phyloP scores from a whole-genome alignment of 2,329 filamentous ascomycete genomes.

The Exophiala mesophila region DNA sequence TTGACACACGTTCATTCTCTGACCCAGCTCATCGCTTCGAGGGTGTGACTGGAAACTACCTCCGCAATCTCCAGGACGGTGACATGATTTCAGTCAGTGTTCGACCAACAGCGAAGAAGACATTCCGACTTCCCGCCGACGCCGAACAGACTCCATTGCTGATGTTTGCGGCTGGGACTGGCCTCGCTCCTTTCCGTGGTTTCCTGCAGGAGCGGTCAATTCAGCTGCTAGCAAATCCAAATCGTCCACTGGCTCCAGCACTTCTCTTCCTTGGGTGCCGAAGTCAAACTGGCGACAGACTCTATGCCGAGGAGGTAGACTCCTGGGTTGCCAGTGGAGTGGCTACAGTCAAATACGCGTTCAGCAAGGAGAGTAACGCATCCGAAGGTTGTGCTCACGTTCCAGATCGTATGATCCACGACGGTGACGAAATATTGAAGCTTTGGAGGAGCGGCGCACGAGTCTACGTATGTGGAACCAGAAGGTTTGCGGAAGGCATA shows the following conservation, averaged over 20 bases:
- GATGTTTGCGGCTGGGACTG: conserved; percentile 50
- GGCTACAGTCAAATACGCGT: conserved; percentile 59
- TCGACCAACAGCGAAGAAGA: conserved; percentile 27
- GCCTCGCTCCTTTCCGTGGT: conserved; percentile 45
- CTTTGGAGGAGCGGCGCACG: conserved; percentile 49
- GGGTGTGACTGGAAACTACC: conserved; percentile 65
- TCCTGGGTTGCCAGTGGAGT: conserved; percentile 57
- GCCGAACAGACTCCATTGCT: conserved; percentile 44
- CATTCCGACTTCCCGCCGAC: conserved; percentile 44
- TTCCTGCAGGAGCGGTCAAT: conserved; percentile 38
- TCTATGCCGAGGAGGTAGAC: conserved; percentile 51
- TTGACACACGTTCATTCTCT: conserved; percentile 50
- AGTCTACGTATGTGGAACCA: conserved; percentile 61
- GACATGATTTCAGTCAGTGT: conserved; percentile 33
- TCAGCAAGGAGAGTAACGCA: conserved; percentile 45
- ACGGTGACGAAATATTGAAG: conserved; percentile 41
- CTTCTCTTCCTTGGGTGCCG: conserved; percentile 64
- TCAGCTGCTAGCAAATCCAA: conserved; percentile 33
- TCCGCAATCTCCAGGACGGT: conserved; percentile 48
- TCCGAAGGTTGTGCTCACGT: conserved; percentile 50
- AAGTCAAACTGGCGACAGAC: conserved; percentile 49
- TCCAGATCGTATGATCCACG: conserved; percentile 47
- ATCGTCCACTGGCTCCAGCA: conserved; percentile 51
- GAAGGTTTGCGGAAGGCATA: conserved; percentile 47
- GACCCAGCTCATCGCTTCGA: conserved; percentile 46